A percentile compares a stretch with the other conserved stretches of the same genome.
Evolutionary conservation across 768 basidiomycete species (phyloP).

Genomic region (Asterophora lycoperdoides): DNA sequence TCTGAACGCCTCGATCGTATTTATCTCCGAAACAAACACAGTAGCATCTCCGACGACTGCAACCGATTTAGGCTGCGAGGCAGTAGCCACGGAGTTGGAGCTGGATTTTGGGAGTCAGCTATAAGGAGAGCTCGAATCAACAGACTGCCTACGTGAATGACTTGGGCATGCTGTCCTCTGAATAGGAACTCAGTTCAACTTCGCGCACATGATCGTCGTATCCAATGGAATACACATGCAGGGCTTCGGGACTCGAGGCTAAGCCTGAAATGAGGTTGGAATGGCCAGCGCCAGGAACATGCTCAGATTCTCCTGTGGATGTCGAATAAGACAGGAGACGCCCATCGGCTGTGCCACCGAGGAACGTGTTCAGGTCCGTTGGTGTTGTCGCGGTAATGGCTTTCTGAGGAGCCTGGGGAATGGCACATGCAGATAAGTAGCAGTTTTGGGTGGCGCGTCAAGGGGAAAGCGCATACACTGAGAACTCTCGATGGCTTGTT

Average conservation of each 20-base stretch:
- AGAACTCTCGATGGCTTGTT: constrained; percentile 59
- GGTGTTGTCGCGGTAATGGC: constrained; percentile 63
- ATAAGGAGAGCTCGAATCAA: neutral
- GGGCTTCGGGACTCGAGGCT: constrained; percentile 40
- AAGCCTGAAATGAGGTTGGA: constrained; percentile 66
- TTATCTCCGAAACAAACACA: constrained; percentile 60
- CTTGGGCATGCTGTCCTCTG: constrained; percentile 45
- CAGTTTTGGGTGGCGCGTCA: neutral
- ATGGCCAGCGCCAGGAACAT: constrained; percentile 63
- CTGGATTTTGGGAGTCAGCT: constrained; percentile 28
- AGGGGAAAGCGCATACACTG: constrained; percentile 35
- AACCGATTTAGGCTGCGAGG: constrained; percentile 66
- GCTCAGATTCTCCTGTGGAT: constrained; percentile 38
- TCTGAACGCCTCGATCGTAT: constrained; percentile 60
- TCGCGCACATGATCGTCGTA: constrained; percentile 80
- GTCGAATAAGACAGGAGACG: constrained; percentile 63
- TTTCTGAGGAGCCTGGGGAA: constrained; percentile 70
- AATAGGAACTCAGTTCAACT: constrained; percentile 40
- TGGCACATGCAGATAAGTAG: neutral
- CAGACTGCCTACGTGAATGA: constrained; percentile 1
- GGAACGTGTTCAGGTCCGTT: constrained; percentile 53
- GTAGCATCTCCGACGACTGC: constrained; percentile 56
- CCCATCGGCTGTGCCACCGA: constrained; percentile 79
- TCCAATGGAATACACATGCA: constrained; percentile 61
- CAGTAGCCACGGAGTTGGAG: constrained; percentile 45